These are phyloP conservation scores for Metschnikowia gruessii DNA, from an alignment of 805 yeast species.

Conservation along the genomic window DNA sequence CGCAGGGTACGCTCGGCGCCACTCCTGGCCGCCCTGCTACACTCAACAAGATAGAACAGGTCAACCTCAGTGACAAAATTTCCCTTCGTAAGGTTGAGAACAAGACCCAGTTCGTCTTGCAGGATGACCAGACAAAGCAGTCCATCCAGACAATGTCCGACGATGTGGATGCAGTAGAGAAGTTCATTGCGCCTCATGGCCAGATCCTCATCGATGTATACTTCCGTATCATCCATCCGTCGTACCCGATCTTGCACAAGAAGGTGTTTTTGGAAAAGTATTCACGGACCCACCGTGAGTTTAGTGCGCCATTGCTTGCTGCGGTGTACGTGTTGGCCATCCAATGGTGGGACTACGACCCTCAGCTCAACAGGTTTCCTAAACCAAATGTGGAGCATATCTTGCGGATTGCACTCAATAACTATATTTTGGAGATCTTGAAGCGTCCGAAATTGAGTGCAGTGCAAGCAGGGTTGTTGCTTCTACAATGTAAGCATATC, in stretches of 20 bases:
- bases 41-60: conserved; percentile 64
- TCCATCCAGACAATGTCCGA: conserved; percentile 65
- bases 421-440: conserved; percentile 70
- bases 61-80: conserved; percentile 62
- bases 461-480: conserved; percentile 81
- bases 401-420: conserved; percentile 52
- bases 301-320: conserved; percentile 87
- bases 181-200: conserved; percentile 89
- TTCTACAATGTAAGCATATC: conserved; percentile 61
- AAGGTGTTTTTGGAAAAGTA: conserved; percentile 90
- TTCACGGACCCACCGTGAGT: conserved; percentile 84
- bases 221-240: conserved; percentile 84
- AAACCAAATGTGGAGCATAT: conserved; percentile 68
- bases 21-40: conserved; percentile 10
- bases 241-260: conserved; percentile 88
- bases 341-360: conserved; percentile 93
- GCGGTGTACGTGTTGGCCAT: conserved; percentile 86
- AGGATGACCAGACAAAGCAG: conserved; percentile 76
- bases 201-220: conserved; percentile 74
- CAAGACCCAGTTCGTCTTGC: conserved; percentile 68
- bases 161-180: conserved; percentile 81
- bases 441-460: conserved; percentile 89
- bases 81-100: conserved; percentile 78
- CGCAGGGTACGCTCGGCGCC: conserved; percentile 22
- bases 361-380: conserved; percentile 67